phyloP scores from a whole-genome alignment of 371 early-diverging fungal species.

The Saksenaea vasiformis region DNA sequence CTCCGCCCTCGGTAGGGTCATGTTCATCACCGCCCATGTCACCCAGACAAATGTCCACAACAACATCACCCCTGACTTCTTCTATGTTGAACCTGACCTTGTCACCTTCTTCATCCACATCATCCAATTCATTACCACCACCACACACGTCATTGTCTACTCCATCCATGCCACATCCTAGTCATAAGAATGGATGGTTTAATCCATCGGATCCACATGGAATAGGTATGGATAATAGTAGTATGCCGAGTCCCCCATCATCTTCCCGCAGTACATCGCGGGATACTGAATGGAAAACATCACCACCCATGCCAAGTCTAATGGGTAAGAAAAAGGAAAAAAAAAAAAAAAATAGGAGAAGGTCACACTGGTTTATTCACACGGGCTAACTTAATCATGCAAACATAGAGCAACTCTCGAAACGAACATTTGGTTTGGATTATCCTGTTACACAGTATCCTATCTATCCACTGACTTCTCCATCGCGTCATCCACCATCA shows the following conservation, averaged over 20 bases:
- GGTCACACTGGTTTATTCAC: neutral
- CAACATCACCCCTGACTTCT: conserved; percentile 20
- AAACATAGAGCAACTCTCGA: conserved; percentile 33
- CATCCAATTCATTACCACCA: conserved; percentile 21
- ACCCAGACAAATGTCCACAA: conserved; percentile 20
- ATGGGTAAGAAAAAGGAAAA: conserved; percentile 31
- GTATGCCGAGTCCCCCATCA: conserved; percentile 13
- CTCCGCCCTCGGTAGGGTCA: conserved; percentile 17
- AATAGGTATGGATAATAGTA: neutral
- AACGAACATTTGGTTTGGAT: conserved; percentile 26
- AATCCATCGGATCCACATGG: conserved; percentile 1
- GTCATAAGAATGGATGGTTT: neutral
- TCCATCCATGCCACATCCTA: conserved; percentile 17
- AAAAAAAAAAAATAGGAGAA: neutral
- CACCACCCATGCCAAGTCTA: conserved; percentile 40
- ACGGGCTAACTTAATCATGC: conserved; percentile 3
- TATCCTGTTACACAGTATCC: conserved; percentile 17
- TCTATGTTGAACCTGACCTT: conserved; percentile 47
- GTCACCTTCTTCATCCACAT: conserved; percentile 37
- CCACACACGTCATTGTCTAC: conserved; percentile 30
- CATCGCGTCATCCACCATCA: conserved; percentile 18
- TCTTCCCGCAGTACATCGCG: conserved; percentile 9
- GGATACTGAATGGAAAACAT: conserved; percentile 23
- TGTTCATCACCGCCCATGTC: conserved; percentile 25
- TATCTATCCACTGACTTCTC: conserved; percentile 30